These are phyloP conservation scores for Pelargonium citronellum DNA, from an alignment of 441 rosid genomes.

Conservation along the genomic window DNA sequence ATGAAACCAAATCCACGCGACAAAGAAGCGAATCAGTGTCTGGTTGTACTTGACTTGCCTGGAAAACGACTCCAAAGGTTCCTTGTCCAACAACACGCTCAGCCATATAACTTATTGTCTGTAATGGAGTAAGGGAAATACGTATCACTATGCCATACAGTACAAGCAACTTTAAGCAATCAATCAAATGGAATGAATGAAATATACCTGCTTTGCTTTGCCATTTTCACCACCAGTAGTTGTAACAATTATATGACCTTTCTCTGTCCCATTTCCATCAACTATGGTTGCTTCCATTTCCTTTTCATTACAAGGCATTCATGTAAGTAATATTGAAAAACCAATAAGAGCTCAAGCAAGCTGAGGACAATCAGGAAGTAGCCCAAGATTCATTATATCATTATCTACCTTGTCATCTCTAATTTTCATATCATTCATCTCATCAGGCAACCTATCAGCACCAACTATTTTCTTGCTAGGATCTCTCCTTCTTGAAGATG, in stretches of 20 bases:
- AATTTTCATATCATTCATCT: constrained; percentile 89
- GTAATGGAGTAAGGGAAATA: constrained; percentile 15
- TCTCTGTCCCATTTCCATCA: constrained; percentile 58
- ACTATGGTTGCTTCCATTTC: constrained; percentile 60
- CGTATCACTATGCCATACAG: constrained; percentile 8
- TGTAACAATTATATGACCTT: constrained; percentile 65
- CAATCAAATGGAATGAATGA: not conserved
- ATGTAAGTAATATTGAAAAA: constrained; percentile 2
- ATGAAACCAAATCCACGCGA: not conserved
- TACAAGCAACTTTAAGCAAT: not conserved
- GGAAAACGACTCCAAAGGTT: constrained; percentile 52
- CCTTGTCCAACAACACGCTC: constrained; percentile 72
- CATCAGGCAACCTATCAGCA: constrained; percentile 72
- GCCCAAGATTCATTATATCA: not conserved
- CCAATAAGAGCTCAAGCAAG: not conserved
- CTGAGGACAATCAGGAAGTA: not conserved
- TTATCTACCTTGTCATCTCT: constrained; percentile 69
- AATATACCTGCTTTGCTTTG: constrained; percentile 58
- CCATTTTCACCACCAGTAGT: constrained; percentile 66
- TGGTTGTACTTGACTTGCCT: not conserved
- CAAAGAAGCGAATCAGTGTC: too few species aligned
- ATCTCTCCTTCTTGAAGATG: constrained; percentile 49
- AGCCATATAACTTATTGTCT: constrained; percentile 80
- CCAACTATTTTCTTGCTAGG: constrained; percentile 41
- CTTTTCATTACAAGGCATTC: constrained; percentile 28